Base-by-base conservation (phyloP, 1,284 basidiomycete species). In the Cryptococcus sp. region DNA sequence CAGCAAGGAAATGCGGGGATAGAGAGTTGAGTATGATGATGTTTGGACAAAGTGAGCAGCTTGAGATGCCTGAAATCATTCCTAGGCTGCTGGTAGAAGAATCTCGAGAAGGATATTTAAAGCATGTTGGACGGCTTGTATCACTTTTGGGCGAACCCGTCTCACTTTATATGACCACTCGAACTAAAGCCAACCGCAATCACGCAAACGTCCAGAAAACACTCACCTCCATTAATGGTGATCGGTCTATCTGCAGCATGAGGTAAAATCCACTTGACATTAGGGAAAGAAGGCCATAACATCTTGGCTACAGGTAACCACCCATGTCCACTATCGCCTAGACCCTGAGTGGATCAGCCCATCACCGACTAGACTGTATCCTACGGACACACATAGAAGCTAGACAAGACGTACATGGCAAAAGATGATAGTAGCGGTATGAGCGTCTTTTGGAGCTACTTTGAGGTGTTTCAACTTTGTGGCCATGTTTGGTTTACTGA, bases 391-490 rank as follows among this genome's bases (percentile, higher is more conserved):
- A 10, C 10, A 41, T 41, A 10, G 38, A 1, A 10, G 38, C 38
- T 41, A 10, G 38, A n/a, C 10, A 41, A 38, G 34, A 77, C 85
- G 65, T 72, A 90, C 88, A 80, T 95, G 92, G 38, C 90, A 78
- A 73, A 94, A 90, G 68, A 95, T 88, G 61, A 94, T 84, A 2
- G 89, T 92, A 4, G 90, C 89, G 2, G 88, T 86, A 74, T 94
- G 91, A 61, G 67, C 71, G 33, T 69, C 73, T 54, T 72, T 73
- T 15, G 73, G 69, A 36, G 65, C 57, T 45, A 76, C 58, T 50
- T 73, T 73, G 56, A 76, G 66, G 57, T 76, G 71, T 56, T 76
- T 76, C 46, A 75, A 61, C 10, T 61, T 49, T 4, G 67, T 55
- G 13, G 66, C 52, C 65, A 68, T 69, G 13, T 15, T 32, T 23